Conservation (phyloP, 768 basidiomycete species). For the Amanita rimosa region DNA sequence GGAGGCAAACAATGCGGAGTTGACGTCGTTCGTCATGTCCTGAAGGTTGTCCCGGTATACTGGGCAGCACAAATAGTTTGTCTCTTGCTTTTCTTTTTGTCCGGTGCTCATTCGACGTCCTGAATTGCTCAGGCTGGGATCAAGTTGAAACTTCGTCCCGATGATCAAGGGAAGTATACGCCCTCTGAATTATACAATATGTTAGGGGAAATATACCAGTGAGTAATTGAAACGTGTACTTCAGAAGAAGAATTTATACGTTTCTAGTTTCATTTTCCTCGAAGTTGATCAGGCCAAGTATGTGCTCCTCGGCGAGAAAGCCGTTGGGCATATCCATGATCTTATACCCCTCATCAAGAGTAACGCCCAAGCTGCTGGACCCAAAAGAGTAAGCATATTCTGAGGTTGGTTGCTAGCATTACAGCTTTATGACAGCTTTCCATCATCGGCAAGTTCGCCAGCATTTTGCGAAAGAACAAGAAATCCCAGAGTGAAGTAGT, state of each 20-base stretch:
- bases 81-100: slow-evolving; percentile 1
- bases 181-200: slow-evolving; percentile 50
- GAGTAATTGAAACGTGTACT: slow-evolving; percentile 12
- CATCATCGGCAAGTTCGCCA: slow-evolving; percentile 29
- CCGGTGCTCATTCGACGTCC: background rate
- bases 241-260: background rate
- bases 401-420: background rate
- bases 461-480: slow-evolving; percentile 36
- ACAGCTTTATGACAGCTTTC: slow-evolving; percentile 16
- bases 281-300: slow-evolving; percentile 50
- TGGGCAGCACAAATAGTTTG: slow-evolving; percentile 71
- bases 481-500: slow-evolving; percentile 41
- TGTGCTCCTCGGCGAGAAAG: slow-evolving; percentile 41
- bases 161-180: slow-evolving; percentile 49
- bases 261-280: slow-evolving; percentile 60
- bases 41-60: slow-evolving; percentile 51
- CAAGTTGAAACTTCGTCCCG: slow-evolving; percentile 44
- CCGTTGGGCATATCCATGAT: slow-evolving; percentile 38
- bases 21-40: slow-evolving; percentile 59
- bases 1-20: slow-evolving; percentile 41
- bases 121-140: slow-evolving; percentile 49
- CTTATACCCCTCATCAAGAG: slow-evolving; percentile 47
- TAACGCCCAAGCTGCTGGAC: slow-evolving; percentile 27
- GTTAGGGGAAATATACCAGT: slow-evolving; percentile 65
- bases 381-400: slow-evolving; percentile 26